Base-by-base conservation (phyloP, 2,329 filamentous ascomycete genomes). In the Talaromyces islandicus region DNA sequence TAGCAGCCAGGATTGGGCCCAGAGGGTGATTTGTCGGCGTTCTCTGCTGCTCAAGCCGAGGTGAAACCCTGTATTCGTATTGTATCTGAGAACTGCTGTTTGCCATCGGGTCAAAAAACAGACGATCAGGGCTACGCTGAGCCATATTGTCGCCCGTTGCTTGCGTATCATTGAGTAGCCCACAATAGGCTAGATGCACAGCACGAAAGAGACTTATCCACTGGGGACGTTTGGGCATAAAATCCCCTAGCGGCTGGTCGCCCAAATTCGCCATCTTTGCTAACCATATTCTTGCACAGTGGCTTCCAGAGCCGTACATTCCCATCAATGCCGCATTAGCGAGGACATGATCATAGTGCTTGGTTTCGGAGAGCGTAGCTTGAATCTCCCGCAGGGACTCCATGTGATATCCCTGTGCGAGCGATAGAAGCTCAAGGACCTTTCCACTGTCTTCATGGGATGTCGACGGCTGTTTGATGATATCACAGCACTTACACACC, bases 321-420 rank as follows among this genome's bases (percentile, higher is more conserved):
- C 75, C 75, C 77, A 79, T 79, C 10, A 79, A 62, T 0, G 76
- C 71, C 0, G 76, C 75, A 56, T 77, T 77, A 10, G 74, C 72
- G 7, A 77, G 67, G 1, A 76, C 62, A 55, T 67, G 60, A 56
- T 76, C 72, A 54, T 76, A 77, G 1, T 69, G 65, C 12, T 70
- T 66, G 3, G 65, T 60, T 1, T 67, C 64, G 3, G 65, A 64
- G 32, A 78, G 71, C 0, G 69, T 66, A 0, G 65, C 70, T 53
- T 75, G 75, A 0, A 77, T 74, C 29, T 76, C 70, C 2, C 62
- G 69, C 5, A 80, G 69, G 0, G 77, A 77, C 2, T 67, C 68
- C 35, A 65, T 68, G 58, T 80, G 77, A 53, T 77, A 73, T 14
- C 62, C 56, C 29, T 79, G 72, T 0, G 73, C 76, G 3, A 77